Conservation (phyloP, 176 grass and related monocot species). For the Ampelocalamus luodianensis region DNA sequence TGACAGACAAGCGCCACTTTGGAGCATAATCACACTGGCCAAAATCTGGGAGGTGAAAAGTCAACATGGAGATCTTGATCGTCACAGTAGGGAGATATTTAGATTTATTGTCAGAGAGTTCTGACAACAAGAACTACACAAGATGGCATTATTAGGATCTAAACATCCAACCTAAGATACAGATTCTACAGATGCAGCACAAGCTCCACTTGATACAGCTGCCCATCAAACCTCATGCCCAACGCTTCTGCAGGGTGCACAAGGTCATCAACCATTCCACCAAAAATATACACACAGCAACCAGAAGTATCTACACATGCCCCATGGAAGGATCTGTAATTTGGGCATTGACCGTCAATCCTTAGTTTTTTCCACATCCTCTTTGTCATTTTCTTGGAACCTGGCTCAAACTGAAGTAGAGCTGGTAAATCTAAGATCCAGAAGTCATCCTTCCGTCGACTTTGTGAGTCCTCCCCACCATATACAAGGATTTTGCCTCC, state of each 20-base stretch:
- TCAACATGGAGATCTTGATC: constrained; percentile 20
- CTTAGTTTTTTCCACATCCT: constrained; percentile 71
- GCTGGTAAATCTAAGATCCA: constrained; percentile 78
- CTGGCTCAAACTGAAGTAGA: constrained; percentile 58
- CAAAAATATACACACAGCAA: constrained; percentile 72
- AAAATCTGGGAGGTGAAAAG: constrained; percentile 23
- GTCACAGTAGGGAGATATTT: constrained; percentile 9
- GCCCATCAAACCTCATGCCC: constrained; percentile 75
- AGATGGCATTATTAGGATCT: constrained; percentile 35
- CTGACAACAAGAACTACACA: constrained; percentile 37
- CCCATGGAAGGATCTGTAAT: constrained; percentile 86
- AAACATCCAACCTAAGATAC: constrained; percentile 41
- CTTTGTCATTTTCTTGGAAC: constrained; percentile 60
- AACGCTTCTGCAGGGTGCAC: constrained; percentile 51
- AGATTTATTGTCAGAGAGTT: constrained; percentile 38
- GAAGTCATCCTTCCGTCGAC: constrained; percentile 83
- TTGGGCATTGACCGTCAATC: constrained; percentile 70
- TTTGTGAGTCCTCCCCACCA: constrained; percentile 89
- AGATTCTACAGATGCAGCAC: constrained; percentile 61
- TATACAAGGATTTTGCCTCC: constrained; percentile 92
- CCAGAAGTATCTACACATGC: constrained; percentile 77
- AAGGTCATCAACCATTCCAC: constrained; percentile 83
- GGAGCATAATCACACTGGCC: constrained; percentile 27
- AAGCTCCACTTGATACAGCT: constrained; percentile 80
- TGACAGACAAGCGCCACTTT: constrained; percentile 41